These are phyloP conservation scores for Daphne laureola DNA, from an alignment of 441 rosid genomes.

Conservation along the genomic window DNA sequence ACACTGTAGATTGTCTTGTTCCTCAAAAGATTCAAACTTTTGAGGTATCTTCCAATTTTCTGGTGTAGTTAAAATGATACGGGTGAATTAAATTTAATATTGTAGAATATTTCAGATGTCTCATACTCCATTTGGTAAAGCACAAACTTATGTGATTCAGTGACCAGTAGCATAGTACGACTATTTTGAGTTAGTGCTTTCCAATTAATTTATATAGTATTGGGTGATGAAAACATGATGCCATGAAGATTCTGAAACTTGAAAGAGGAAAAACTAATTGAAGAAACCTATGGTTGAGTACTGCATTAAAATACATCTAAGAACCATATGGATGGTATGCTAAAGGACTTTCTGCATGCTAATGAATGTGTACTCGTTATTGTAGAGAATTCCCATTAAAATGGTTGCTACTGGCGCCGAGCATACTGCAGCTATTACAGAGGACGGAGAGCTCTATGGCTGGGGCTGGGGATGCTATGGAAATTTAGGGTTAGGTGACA, in stretches of 20 bases:
- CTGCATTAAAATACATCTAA: no score
- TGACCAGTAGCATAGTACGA: no score
- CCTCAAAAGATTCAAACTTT: slow-evolving; percentile 89
- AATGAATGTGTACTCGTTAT: slow-evolving; percentile 8
- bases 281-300: no score
- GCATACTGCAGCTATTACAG: slow-evolving; percentile 93
- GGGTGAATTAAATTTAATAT: no score
- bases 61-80: not conserved
- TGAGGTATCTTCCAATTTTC: slow-evolving; percentile 41
- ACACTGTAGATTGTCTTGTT: slow-evolving; percentile 76
- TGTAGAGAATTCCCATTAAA: slow-evolving; percentile 74
- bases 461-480: slow-evolving; percentile 99
- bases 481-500: slow-evolving; percentile 94
- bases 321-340: not conserved
- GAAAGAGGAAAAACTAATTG: no score
- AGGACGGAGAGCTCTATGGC: slow-evolving; percentile 91
- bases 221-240: no score
- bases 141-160: no score
- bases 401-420: slow-evolving; percentile 99
- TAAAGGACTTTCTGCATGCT: slow-evolving; percentile 12
- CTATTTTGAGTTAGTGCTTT: no score
- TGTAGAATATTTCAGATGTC: no score
- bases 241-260: no score
- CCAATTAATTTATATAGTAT: no score
- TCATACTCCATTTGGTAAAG: no score